Percentiles rank a stretch among this genome's conserved stretches.
These are phyloP conservation scores for Ophiostoma pallidulum DNA, from an alignment of 2,329 filamentous ascomycete species.

Conservation along the genomic window DNA sequence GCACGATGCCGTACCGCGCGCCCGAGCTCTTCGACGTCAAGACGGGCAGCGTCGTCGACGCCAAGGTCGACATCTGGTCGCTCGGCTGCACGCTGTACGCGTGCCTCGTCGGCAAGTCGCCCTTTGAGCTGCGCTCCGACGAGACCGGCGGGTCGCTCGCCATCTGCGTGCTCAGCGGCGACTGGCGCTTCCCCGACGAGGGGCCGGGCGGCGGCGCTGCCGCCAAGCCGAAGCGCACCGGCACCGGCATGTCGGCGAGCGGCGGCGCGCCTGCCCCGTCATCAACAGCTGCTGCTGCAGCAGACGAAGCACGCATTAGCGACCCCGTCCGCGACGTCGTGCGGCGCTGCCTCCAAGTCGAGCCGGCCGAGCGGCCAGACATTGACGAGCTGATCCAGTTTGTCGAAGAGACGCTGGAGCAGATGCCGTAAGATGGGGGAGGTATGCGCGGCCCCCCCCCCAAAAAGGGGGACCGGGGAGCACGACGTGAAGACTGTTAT, in stretches of 20 bases:
- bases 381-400: slow-evolving; percentile 73
- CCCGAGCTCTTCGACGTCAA: slow-evolving; percentile 98
- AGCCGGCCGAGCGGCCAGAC: slow-evolving; percentile 79
- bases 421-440: slow-evolving; percentile 46
- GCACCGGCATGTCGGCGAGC: slow-evolving; percentile 22
- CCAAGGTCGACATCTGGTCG: slow-evolving; percentile 97
- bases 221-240: slow-evolving; percentile 22
- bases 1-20: slow-evolving; percentile 96
- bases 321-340: slow-evolving; percentile 82
- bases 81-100: slow-evolving; percentile 96
- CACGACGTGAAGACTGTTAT: too few species aligned
- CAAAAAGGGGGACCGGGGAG: too few species aligned
- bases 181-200: slow-evolving; percentile 95
- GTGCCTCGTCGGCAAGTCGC: slow-evolving; percentile 90
- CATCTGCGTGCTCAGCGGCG: slow-evolving; percentile 84
- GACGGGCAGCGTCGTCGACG: slow-evolving; percentile 83
- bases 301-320: slow-evolving; percentile 50
- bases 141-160: slow-evolving; percentile 91
- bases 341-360: slow-evolving; percentile 73
- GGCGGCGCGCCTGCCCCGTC: slow-evolving; percentile 21
- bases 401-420: slow-evolving; percentile 62
- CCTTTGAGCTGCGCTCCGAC: slow-evolving; percentile 90
- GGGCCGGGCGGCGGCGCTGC: slow-evolving; percentile 51
- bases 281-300: slow-evolving; percentile 21
- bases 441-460: background rate